Evolutionary conservation across 2,329 filamentous ascomycete species (phyloP).

Genomic region (Phaeoacremonium minimum): DNA sequence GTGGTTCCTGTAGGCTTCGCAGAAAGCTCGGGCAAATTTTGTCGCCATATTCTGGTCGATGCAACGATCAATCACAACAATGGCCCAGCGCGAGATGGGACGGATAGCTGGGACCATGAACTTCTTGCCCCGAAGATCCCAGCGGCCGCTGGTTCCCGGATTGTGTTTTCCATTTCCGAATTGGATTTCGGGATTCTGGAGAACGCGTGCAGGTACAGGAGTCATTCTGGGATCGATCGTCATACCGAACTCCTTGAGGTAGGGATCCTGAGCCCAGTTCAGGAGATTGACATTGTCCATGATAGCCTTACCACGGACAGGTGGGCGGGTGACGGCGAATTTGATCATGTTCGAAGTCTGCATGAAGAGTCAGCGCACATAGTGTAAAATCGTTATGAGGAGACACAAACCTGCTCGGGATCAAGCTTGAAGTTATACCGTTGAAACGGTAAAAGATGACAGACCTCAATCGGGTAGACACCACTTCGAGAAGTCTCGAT

Average conservation of each 20-base stretch:
- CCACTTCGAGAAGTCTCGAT: slow-evolving; percentile 52
- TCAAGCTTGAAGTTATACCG: slow-evolving; percentile 61
- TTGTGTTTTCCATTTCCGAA: slow-evolving; percentile 57
- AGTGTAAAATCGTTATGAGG: background rate
- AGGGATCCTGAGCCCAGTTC: slow-evolving; percentile 64
- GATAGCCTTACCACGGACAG: slow-evolving; percentile 64
- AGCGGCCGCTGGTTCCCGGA: slow-evolving; percentile 68
- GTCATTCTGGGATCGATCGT: slow-evolving; percentile 62
- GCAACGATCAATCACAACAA: slow-evolving; percentile 61
- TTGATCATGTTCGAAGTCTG: slow-evolving; percentile 88
- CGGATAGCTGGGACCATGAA: slow-evolving; percentile 63
- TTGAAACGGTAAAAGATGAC: slow-evolving; percentile 48
- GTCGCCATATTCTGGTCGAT: slow-evolving; percentile 50
- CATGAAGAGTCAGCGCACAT: slow-evolving; percentile 9
- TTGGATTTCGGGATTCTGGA: slow-evolving; percentile 66
- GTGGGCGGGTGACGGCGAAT: slow-evolving; percentile 78
- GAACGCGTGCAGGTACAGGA: slow-evolving; percentile 63
- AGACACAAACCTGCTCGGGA: slow-evolving; percentile 38
- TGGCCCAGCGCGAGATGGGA: slow-evolving; percentile 68
- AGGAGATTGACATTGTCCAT: slow-evolving; percentile 62
- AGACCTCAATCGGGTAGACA: slow-evolving; percentile 59
- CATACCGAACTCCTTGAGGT: slow-evolving; percentile 70
- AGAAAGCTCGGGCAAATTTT: slow-evolving; percentile 49
- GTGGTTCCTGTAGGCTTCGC: slow-evolving; percentile 39
- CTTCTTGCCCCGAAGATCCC: slow-evolving; percentile 80